Evolutionary conservation across 176 grass and related monocot genomes (phyloP), one percentile per base, ranked within the genome.

Genomic region (Neostapfia colusana): DNA sequence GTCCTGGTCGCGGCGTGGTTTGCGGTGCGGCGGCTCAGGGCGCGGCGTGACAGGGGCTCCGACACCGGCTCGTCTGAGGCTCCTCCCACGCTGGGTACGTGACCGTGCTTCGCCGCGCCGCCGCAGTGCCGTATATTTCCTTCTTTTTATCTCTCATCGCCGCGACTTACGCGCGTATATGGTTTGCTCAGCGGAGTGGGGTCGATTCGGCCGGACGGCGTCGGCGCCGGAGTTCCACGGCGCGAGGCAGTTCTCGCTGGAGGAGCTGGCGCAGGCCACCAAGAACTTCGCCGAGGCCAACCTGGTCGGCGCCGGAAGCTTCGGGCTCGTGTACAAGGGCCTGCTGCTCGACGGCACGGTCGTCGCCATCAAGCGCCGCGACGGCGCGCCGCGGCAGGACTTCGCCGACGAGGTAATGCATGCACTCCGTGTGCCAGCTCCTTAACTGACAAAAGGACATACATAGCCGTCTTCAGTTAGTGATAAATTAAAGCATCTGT

Each of bases 341-440:
- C 81, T 97, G 34, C 94, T 97, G 49, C 84, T 93, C 53, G 94
- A 97, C 40, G 94, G 94, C 63, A 93, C 91, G 8, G 84, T 97
- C 77, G 94, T 97, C 41, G 94, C 91, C 46, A 49, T 97, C 79
- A 97, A 97, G 84, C 90, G 81, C 69, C 88, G 86, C 64, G 63
- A 18, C 31, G 75, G 64, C 20, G 57, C 73, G 50, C 66, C 91
- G 15, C 68, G 75, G 14, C 84, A 85, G 21, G 86, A 87, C 31
- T 97, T 97, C 65, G 79, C 81, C 24, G 89, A 97, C 76, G 88
- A 97, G 94, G 93, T 96, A 86, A n/a, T n/a, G n/a, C n/a, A n/a
- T n/a, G n/a, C n/a, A n/a, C n/a, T n/a, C n/a, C n/a, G n/a, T n/a
- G n/a, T n/a, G n/a, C n/a, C n/a, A n/a, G n/a, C n/a, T n/a, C n/a